These are phyloP conservation scores for Sanguinoderma infundibulare DNA, from an alignment of 1,284 basidiomycete genomes.

Conservation along the genomic window DNA sequence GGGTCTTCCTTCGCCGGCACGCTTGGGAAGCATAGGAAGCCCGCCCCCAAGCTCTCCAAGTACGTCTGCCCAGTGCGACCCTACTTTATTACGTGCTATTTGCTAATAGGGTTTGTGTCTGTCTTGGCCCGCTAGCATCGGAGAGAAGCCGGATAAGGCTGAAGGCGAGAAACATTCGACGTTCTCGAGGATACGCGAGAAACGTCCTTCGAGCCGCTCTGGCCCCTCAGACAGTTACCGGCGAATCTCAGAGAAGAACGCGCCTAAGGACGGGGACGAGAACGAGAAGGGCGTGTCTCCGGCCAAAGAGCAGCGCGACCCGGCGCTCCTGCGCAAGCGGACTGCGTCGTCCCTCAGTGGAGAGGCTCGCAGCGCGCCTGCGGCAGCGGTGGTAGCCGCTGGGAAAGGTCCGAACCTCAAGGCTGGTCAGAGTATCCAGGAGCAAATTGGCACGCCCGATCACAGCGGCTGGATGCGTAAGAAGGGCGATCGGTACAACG, in stretches of 20 bases:
- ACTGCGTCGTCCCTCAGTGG: slow-evolving; percentile 40
- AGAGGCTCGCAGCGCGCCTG: neutral
- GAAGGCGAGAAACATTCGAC: slow-evolving; percentile 38
- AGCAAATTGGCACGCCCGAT: slow-evolving; percentile 90
- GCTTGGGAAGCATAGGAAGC: slow-evolving; percentile 75
- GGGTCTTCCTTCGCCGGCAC: slow-evolving; percentile 60
- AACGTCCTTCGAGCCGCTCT: slow-evolving; percentile 42
- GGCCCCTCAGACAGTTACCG: slow-evolving; percentile 40
- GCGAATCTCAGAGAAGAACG: slow-evolving; percentile 19
- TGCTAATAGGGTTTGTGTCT: slow-evolving; percentile 9
- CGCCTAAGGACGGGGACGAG: slow-evolving; percentile 19
- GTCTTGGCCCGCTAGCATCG: slow-evolving; percentile 18
- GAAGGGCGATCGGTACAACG: slow-evolving; percentile 91
- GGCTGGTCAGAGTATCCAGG: slow-evolving; percentile 74
- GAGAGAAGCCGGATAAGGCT: slow-evolving; percentile 32
- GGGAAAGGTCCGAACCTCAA: slow-evolving; percentile 47
- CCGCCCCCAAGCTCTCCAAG: slow-evolving; percentile 72
- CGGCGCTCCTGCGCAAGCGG: slow-evolving; percentile 52
- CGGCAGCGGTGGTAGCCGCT: slow-evolving; percentile 7
- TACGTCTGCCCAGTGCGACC: slow-evolving; percentile 35
- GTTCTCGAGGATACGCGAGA: slow-evolving; percentile 48
- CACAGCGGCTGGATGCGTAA: slow-evolving; percentile 95
- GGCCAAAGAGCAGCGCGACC: slow-evolving; percentile 30
- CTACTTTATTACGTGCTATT: neutral
- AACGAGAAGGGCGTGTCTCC: slow-evolving; percentile 20